These are phyloP conservation scores for Penicillium paxilli DNA, from an alignment of 495 filamentous ascomycete genomes.

Conservation along the genomic window DNA sequence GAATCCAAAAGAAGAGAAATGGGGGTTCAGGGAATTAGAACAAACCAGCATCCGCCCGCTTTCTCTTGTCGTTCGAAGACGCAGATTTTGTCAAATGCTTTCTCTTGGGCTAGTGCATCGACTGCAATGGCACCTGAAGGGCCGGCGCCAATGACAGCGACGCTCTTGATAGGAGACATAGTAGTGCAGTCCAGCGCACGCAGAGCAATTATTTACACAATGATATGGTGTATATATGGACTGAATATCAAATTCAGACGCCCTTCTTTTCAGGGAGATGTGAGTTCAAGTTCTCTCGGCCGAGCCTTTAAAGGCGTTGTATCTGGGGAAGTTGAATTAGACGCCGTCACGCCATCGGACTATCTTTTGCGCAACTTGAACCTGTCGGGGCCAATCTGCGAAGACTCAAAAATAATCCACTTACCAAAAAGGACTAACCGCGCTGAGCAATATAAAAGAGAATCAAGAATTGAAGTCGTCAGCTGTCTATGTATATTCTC, in stretches of 20 bases:
- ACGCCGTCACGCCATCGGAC: conserved; percentile 24
- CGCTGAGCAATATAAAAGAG: no score
- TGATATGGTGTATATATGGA: background rate
- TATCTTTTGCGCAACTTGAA: conserved; percentile 14
- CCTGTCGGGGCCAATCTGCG: background rate
- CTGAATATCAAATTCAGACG: background rate
- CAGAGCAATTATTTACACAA: background rate
- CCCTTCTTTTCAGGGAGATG: background rate
- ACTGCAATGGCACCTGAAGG: conserved; percentile 59
- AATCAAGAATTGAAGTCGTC: no score
- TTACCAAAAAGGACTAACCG: background rate
- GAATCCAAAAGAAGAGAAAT: background rate
- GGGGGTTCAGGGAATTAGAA: background rate
- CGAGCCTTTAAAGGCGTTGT: conserved; percentile 7
- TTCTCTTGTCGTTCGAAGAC: conserved; percentile 61
- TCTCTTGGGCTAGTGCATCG: conserved; percentile 57
- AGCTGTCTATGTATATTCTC: no score
- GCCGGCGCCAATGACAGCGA: conserved; percentile 60
- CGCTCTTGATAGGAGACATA: conserved; percentile 42
- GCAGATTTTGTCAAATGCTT: conserved; percentile 54
- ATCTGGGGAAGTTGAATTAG: conserved; percentile 14
- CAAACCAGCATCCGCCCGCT: conserved; percentile 59
- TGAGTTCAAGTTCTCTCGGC: conserved; percentile 15
- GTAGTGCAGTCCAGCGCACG: background rate
- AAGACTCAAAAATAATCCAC: background rate